These are phyloP conservation scores for Hymenoscyphus repandus DNA, from an alignment of 2,329 filamentous ascomycete species.

Conservation along the genomic window DNA sequence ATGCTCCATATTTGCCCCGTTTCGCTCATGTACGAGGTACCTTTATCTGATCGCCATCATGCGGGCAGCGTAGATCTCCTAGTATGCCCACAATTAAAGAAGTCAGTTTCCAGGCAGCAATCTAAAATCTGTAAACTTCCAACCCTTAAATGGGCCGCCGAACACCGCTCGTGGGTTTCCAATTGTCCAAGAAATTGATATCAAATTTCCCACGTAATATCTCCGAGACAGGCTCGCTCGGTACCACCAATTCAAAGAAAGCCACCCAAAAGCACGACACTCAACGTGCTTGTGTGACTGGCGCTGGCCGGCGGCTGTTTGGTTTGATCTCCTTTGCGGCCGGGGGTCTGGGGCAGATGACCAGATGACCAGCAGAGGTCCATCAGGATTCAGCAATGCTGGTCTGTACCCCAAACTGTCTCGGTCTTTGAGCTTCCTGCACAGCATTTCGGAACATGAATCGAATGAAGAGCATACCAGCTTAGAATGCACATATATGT, in stretches of 20 bases:
- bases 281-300: not conserved
- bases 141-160: not conserved
- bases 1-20: too few species aligned
- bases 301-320: not conserved
- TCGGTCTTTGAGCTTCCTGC: not conserved
- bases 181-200: not conserved
- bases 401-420: not conserved
- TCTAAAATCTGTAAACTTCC: not conserved
- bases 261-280: not conserved
- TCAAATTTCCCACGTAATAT: conserved; percentile 4
- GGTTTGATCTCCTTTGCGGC: not conserved
- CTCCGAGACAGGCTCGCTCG: not conserved
- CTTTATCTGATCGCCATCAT: too few species aligned
- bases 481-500: not conserved
- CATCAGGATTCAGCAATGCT: too few species aligned
- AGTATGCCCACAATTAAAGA: too few species aligned
- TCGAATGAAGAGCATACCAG: not conserved
- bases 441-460: not conserved
- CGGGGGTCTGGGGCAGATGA: not conserved
- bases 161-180: not conserved
- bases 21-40: too few species aligned
- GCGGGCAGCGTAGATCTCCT: too few species aligned
- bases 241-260: not conserved
- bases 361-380: not conserved
- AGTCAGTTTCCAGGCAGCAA: too few species aligned